Conservation (phyloP, 2,329 filamentous ascomycete species). For the Fusarium sp. region DNA sequence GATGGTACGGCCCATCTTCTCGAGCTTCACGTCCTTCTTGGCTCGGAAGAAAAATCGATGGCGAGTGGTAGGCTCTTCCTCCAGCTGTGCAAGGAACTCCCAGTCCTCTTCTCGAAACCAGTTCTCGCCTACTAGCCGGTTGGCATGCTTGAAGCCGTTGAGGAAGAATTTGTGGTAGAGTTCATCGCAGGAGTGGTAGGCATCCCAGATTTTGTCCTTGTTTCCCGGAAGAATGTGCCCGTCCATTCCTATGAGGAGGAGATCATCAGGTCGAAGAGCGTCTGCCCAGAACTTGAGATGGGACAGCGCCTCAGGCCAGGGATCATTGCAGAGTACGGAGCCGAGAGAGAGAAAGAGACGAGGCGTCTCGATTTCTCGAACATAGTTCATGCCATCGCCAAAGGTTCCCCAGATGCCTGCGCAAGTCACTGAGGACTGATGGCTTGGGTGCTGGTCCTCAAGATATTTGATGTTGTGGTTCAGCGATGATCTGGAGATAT, state of each 20-base stretch:
- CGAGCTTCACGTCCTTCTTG: conserved; percentile 51
- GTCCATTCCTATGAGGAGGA: conserved; percentile 59
- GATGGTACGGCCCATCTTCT: conserved; percentile 47
- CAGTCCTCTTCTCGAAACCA: conserved; percentile 56
- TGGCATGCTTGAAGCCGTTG: conserved; percentile 57
- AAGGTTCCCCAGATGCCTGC: conserved; percentile 59
- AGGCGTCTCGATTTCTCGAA: conserved; percentile 49
- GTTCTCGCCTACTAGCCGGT: conserved; percentile 52
- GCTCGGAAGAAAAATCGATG: conserved; percentile 58
- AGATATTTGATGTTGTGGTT: conserved; percentile 53
- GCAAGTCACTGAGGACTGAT: conserved; percentile 51
- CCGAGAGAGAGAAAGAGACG: conserved; percentile 58
- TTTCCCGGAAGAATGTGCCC: conserved; percentile 53
- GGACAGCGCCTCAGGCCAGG: conserved; percentile 53
- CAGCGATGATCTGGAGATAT: conserved; percentile 57
- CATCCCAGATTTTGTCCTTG: conserved; percentile 56
- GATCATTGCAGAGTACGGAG: conserved; percentile 59
- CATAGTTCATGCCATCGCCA: conserved; percentile 52
- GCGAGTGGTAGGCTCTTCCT: conserved; percentile 54
- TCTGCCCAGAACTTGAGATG: conserved; percentile 56
- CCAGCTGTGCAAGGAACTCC: conserved; percentile 55
- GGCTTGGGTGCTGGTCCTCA: conserved; percentile 47
- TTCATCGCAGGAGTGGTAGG: conserved; percentile 57
- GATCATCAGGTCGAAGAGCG: conserved; percentile 53
- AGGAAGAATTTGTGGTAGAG: conserved; percentile 56